Evolutionary conservation across 1,284 basidiomycete genomes (phyloP), one percentile per base, ranked within the genome.

Genomic region (Cryptococcus neoformans): DNA sequence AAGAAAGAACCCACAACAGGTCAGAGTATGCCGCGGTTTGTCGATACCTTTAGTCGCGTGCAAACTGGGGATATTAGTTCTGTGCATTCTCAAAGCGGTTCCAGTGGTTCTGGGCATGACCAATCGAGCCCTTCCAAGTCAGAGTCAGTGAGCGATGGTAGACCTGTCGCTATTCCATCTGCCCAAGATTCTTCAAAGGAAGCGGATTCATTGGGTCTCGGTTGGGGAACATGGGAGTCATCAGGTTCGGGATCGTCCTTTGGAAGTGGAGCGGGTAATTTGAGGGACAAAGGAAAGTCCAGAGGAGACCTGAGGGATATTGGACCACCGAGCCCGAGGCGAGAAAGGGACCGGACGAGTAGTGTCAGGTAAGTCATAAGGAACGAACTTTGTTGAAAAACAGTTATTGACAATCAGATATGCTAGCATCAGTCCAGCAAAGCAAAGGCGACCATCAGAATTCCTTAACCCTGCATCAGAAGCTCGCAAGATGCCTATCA

Each of bases 381-480:
- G 10, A 11, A 41, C 40, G 16, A 4, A 41, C 4, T 41, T 41
- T 41, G 40, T 41, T 41, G 40, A 41, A 28, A 28, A 28, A 28
- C 28, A 28, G 3, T 41, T 6, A 16, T 41, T 41, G 40, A 41
- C 40, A 3, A 11, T 12, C 40, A 10, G n/a, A 17, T 36, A 12
- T 34, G 11, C 16, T n/a, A 38, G 42, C 28, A 21, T 16, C 34
- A 72, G 70, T 46, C 63, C 70, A n/a, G 60, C 65, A 1, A 58
- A 71, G 40, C 66, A 66, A 51, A 63, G 73, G 1, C 62, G 73
- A 11, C 65, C 66, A 1, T 74, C 72, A 2, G 73, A 75, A 39
- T 75, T 73, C 53, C 58, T 74, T 12, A 70, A 72, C 51, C 68
- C 72, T 0, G 63, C 64, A 0, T 48, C 63, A 9, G 73, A 73